These are phyloP conservation scores for Postia placenta DNA, from an alignment of 768 basidiomycete species.

Conservation along the genomic window DNA sequence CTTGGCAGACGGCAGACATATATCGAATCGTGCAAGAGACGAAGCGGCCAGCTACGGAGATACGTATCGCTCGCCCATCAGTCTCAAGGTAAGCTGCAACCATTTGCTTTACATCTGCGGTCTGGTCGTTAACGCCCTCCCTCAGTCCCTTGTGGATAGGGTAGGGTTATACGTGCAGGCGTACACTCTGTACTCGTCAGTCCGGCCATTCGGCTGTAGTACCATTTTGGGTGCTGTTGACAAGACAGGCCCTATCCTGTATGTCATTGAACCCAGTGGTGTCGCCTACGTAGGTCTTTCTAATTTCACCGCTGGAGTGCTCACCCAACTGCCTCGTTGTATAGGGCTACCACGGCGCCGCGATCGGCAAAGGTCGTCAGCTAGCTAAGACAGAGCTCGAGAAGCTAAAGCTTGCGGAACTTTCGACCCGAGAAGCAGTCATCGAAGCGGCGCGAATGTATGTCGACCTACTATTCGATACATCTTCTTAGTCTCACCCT, in stretches of 20 bases:
- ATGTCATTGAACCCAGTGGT: conserved; percentile 92
- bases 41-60: conserved; percentile 76
- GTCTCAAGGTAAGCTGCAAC: conserved; percentile 60
- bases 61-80: conserved; percentile 63
- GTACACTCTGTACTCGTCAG: conserved; percentile 97
- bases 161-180: conserved; percentile 87
- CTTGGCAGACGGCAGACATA: conserved; percentile 86
- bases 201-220: conserved; percentile 94
- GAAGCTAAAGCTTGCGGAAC: conserved; percentile 82
- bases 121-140: too few relatives aligned
- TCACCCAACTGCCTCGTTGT: background rate
- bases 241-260: conserved; percentile 80
- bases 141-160: conserved; percentile 53
- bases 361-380: conserved; percentile 97
- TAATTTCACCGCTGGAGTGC: background rate
- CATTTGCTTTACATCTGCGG: background rate
- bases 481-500: conserved; percentile 1
- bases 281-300: conserved; percentile 67
- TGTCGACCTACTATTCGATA: conserved; percentile 23
- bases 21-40: conserved; percentile 78
- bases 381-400: conserved; percentile 98
- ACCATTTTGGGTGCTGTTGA: conserved; percentile 88
- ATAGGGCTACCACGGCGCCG: conserved; percentile 92
- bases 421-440: conserved; percentile 81
- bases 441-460: conserved; percentile 94